These are phyloP conservation scores for Suhomyces bokatorum DNA, from an alignment of 1,139 yeast genomes.

Conservation along the genomic window DNA sequence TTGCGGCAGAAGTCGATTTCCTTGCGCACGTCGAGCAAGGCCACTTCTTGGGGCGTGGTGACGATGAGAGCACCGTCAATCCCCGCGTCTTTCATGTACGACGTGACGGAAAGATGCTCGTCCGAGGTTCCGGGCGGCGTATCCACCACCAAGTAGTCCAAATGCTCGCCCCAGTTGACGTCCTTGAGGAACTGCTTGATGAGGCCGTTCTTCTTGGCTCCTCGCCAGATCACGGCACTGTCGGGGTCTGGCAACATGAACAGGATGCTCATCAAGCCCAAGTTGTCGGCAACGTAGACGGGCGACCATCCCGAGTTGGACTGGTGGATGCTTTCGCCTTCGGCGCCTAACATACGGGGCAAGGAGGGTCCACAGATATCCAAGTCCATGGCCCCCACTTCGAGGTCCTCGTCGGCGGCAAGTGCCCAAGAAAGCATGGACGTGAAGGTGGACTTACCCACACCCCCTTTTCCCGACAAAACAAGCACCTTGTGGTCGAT, in stretches of 20 bases:
- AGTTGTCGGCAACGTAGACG: slow-evolving; percentile 89
- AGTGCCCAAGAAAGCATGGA: slow-evolving; percentile 95
- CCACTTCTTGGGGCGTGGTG: slow-evolving; percentile 98
- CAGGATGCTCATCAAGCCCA: slow-evolving; percentile 94
- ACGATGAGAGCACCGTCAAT: slow-evolving; percentile 95
- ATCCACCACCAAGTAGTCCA: slow-evolving; percentile 88
- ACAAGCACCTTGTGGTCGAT: slow-evolving; percentile 85
- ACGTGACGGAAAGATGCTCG: slow-evolving; percentile 89
- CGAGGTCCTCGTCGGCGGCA: slow-evolving; percentile 82
- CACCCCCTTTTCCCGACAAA: slow-evolving; percentile 96
- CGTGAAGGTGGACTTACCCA: slow-evolving; percentile 94
- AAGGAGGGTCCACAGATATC: slow-evolving; percentile 98
- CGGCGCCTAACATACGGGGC: slow-evolving; percentile 93
- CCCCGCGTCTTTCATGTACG: slow-evolving; percentile 85
- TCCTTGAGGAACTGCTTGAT: slow-evolving; percentile 93
- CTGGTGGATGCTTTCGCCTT: slow-evolving; percentile 81
- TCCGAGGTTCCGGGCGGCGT: slow-evolving; percentile 99
- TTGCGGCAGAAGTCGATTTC: slow-evolving; percentile 94
- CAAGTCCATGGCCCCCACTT: slow-evolving; percentile 94
- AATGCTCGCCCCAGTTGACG: slow-evolving; percentile 87
- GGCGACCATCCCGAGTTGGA: slow-evolving; percentile 97
- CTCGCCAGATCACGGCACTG: slow-evolving; percentile 96
- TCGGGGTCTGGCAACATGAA: slow-evolving; percentile 94
- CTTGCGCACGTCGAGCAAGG: slow-evolving; percentile 89
- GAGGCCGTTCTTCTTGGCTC: slow-evolving; percentile 88